Percentiles rank a stretch among this genome's conserved stretches.
Evolutionary conservation across 2,329 filamentous ascomycete species (phyloP).

Genomic region (Thelonectria rubi): DNA sequence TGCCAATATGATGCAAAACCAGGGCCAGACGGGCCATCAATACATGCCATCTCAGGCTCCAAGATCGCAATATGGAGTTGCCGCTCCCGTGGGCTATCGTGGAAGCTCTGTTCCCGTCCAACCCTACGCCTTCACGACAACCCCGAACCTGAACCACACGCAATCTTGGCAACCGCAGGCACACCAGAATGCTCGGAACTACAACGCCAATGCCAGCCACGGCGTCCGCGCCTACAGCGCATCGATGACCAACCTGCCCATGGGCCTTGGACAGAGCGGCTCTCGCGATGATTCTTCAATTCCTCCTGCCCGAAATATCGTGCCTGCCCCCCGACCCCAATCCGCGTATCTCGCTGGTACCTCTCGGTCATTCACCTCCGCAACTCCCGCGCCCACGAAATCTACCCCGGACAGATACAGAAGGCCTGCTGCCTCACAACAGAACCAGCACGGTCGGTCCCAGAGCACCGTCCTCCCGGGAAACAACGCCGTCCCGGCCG

Average conservation of each 20-base stretch:
- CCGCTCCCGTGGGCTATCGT: conserved; percentile 61
- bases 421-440: conserved; percentile 54
- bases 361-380: conserved; percentile 57
- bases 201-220: conserved; percentile 42
- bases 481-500: conserved; percentile 40
- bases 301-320: conserved; percentile 53
- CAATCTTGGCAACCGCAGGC: conserved; percentile 59
- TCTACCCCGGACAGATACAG: conserved; percentile 81
- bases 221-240: conserved; percentile 48
- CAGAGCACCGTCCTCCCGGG: conserved; percentile 48
- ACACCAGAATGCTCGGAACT: conserved; percentile 30
- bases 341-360: conserved; percentile 52
- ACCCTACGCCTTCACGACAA: conserved; percentile 79
- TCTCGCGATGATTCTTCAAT: conserved; percentile 64
- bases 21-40: conserved; percentile 60
- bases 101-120: conserved; percentile 69
- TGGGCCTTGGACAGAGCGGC: conserved; percentile 51
- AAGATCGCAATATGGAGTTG: conserved; percentile 45
- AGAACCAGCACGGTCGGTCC: conserved; percentile 50
- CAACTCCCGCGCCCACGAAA: conserved; percentile 49
- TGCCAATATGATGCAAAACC: conserved; percentile 58
- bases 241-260: conserved; percentile 52
- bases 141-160: conserved; percentile 69
- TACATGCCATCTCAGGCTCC: conserved; percentile 54
- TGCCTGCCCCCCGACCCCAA: conserved; percentile 53